These are phyloP conservation scores for Solanum verrucosum DNA, from an alignment of 257 asterid species.

Conservation along the genomic window DNA sequence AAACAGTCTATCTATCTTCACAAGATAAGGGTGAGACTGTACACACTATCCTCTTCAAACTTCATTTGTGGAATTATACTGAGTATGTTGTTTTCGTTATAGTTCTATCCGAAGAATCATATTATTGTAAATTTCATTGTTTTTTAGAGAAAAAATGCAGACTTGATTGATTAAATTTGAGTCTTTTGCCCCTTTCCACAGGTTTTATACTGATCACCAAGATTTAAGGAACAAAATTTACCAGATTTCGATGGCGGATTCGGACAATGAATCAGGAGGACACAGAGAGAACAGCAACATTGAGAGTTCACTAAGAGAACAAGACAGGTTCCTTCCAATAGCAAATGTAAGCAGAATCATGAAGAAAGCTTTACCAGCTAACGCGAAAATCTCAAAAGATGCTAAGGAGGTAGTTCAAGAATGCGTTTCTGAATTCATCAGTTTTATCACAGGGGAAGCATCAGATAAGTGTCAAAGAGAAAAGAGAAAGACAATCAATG, in stretches of 20 bases:
- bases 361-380: slow-evolving; percentile 64
- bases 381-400: slow-evolving; percentile 62
- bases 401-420: slow-evolving; percentile 67
- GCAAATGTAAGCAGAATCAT: slow-evolving; percentile 62
- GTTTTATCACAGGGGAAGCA: slow-evolving; percentile 68
- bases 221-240: background rate
- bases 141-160: background rate
- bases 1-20: background rate
- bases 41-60: background rate
- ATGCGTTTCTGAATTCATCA: slow-evolving; percentile 67
- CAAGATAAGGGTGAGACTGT: background rate
- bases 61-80: background rate
- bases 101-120: background rate
- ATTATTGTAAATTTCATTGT: background rate
- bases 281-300: slow-evolving; percentile 27
- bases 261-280: slow-evolving; percentile 83
- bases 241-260: slow-evolving; percentile 50
- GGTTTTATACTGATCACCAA: background rate
- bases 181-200: background rate
- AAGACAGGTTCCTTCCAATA: slow-evolving; percentile 61
- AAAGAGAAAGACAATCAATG: slow-evolving; percentile 61
- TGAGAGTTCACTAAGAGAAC: slow-evolving; percentile 47
- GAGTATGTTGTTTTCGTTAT: background rate
- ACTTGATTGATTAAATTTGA: background rate
- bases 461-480: slow-evolving; percentile 66